Base-by-base conservation (phyloP, 371 early-diverging fungal genomes). In the Paraphysoderma sedebokerense region DNA sequence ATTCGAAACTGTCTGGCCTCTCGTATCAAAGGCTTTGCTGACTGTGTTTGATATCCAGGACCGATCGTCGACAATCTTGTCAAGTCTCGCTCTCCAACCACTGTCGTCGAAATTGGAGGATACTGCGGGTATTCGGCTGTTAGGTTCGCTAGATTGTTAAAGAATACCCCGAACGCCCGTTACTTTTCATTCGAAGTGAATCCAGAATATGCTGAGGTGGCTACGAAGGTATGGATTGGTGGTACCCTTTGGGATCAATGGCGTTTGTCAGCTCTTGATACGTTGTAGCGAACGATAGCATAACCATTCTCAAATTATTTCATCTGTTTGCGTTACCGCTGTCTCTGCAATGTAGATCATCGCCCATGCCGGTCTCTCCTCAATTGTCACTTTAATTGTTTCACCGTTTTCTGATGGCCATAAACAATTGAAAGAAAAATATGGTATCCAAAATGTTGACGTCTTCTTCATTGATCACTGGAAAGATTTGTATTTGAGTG, bases 81-180 rank as follows among this genome's bases (percentile, higher is more conserved):
- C 17, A 26, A 23, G 50, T 31, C 36, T 15, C 22, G 40, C 23
- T 35, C 39, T 29, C 52, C 52, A 9, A 36, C 41, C 48, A 33
- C 49, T 5, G 40, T 49, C 40, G 31, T 45, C 2, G 52, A 52
- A 26, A 38, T 52, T 17, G 52, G 52, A 12, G 46, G 42, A 29
- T 52, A 39, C 22, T 30, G 46, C n/a, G 52, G 52, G n/a, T 52
- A 52, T 36, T 48, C 48, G 19, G 52, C 52, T 20, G 48, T 52
- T 5, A 47, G 33, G 5, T 51, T 52, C 13, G 52, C 38, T 8
- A 45, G 52, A 40, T 39, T 26, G 51, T 29, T 15, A 51, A 51
- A 15, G 17, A 6, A 13, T 26, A 40, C 15, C n/a, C n/a, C n/a
- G n/a, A n/a, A 24, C 24, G 38, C 23, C 6, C 41, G 41, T n/a